Evolutionary conservation across 192 early-diverging fungal species (phyloP).

Genomic region (Lunasporangiospora selenospora): DNA sequence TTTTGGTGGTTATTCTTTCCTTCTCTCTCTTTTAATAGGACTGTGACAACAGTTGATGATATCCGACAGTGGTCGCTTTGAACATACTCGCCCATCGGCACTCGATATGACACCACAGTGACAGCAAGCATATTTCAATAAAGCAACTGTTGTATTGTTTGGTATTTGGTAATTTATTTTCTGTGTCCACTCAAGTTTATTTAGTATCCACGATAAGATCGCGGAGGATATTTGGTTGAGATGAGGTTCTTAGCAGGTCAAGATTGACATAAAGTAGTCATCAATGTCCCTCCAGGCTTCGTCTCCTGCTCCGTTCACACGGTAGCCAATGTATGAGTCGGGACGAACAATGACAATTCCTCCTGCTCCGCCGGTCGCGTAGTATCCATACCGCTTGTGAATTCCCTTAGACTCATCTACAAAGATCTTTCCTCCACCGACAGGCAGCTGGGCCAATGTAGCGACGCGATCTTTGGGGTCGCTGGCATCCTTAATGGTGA

Average conservation of each 20-base stretch:
- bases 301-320: slow-evolving; percentile 11
- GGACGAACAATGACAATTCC: slow-evolving; percentile 23
- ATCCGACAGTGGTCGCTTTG: slow-evolving; percentile 40
- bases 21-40: slow-evolving; percentile 8
- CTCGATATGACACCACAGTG: no score
- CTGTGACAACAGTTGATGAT: slow-evolving; percentile 37
- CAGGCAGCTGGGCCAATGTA: background rate
- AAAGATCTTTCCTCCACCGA: slow-evolving; percentile 10
- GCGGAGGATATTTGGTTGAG: background rate
- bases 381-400: slow-evolving; percentile 26
- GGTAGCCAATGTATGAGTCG: slow-evolving; percentile 26
- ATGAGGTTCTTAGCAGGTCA: background rate
- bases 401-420: slow-evolving; percentile 1
- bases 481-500: no score
- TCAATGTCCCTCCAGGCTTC: slow-evolving; percentile 30
- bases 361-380: background rate
- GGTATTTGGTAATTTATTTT: no score
- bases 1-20: background rate
- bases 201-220: no score
- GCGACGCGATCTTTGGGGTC: no score
- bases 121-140: no score
- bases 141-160: no score
- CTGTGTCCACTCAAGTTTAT: no score
- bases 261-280: slow-evolving; percentile 20
- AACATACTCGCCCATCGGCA: no score